These are phyloP conservation scores for Paramecium biaurelia DNA, from an alignment of 73 alveolate species.

Conservation along the genomic window DNA sequence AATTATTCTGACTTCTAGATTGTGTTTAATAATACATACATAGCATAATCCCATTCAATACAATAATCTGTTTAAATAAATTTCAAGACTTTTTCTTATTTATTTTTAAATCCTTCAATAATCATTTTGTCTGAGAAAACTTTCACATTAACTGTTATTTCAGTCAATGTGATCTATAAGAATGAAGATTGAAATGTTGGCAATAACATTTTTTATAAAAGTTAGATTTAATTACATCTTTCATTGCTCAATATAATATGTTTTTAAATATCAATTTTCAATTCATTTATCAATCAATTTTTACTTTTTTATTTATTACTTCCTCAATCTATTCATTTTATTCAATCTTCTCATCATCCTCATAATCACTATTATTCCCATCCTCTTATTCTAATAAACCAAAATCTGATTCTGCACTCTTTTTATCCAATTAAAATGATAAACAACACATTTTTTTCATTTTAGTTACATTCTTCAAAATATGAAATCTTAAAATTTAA, in stretches of 20 bases:
- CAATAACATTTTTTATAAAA: neutral
- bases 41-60: neutral
- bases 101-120: neutral
- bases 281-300: neutral
- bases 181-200: neutral
- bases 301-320: neutral
- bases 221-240: neutral
- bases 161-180: neutral
- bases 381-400: neutral
- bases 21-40: neutral
- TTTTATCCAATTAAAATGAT: conserved; percentile 23
- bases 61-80: neutral
- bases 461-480: conserved; percentile 50
- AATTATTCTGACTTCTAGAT: neutral
- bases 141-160: neutral
- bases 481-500: neutral
- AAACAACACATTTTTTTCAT: conserved; percentile 38
- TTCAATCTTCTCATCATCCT: neutral
- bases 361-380: neutral
- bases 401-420: conserved; percentile 16
- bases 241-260: neutral
- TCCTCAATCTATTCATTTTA: neutral
- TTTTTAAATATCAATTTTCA: neutral
- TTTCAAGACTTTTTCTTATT: neutral
- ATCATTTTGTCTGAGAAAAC: neutral